Evolutionary conservation across 768 basidiomycete species (phyloP), one percentile per base, ranked within the genome.

Genomic region (Paxillus ammoniavirescens): DNA sequence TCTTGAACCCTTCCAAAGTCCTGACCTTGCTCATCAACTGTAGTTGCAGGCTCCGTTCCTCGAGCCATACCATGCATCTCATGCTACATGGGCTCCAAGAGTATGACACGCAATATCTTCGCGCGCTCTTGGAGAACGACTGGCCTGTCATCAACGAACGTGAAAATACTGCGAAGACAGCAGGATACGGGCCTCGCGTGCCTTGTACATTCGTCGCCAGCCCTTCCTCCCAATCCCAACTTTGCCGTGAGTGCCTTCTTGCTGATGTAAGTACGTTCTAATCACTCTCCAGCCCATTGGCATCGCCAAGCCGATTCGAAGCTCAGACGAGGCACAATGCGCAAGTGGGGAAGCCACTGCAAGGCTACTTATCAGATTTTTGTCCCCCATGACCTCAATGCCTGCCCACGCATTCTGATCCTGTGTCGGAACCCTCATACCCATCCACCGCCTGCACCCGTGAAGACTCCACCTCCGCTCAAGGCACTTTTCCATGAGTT

Each of bases 381-480:
- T 30, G 37, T 35, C 5, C 58, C 58, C 3, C 15, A 54, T 3
- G 37, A 60, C 42, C 49, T 60, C 14, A 2, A 14, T 15, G 26
- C 18, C 8, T 59, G 53, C 36, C 58, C 53, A 3, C 37, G 21
- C 3, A 47, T 60, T 15, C 5, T 56, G 2, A 21, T 64, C 2
- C 15, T 64, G 2, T 64, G 55, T 45, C 33, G 17, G 2, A 51
- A 48, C 35, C 59, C 26, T 17, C 59, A 42, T 52, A 49, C 41
- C 35, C 59, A 44, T 15, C 18, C 36, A 6, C 12, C 51, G 1
- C 42, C 42, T 12, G n/a, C n/a, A 9, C 40, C 40, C 10, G 7
- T 21, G 15, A 41, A 41, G 17, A 41, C 42, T 8, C 54, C 54
- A 43, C 40, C 42, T 9, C 46, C 46, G 0, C 17, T 36, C 5